These are phyloP conservation scores for Blumeria graminis DNA, from an alignment of 2,329 filamentous ascomycete genomes.

Conservation along the genomic window DNA sequence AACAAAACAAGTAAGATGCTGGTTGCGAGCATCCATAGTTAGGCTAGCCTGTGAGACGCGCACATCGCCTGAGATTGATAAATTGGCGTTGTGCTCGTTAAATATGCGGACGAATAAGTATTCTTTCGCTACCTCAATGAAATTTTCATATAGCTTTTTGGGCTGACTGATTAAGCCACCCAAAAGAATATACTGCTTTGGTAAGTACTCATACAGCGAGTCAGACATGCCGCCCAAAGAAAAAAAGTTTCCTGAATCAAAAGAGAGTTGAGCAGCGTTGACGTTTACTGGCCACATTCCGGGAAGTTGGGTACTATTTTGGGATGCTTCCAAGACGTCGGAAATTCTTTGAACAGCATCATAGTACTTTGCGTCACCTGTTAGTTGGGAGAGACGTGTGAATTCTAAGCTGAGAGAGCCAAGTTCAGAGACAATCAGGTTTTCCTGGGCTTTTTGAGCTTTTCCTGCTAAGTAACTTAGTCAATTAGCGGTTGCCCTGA, in stretches of 20 bases:
- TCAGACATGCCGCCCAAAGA: conserved; percentile 31
- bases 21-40: conserved; percentile 22
- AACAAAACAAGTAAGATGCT: conserved; percentile 48
- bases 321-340: conserved; percentile 27
- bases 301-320: conserved; percentile 29
- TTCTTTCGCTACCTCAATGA: conserved; percentile 23
- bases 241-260: conserved; percentile 29
- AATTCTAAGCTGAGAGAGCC: conserved; percentile 34
- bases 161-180: conserved; percentile 31
- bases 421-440: conserved; percentile 32
- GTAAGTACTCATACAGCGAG: conserved; percentile 40
- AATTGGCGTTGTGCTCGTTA: conserved; percentile 15
- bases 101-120: conserved; percentile 21
- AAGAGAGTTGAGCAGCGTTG: conserved; percentile 27
- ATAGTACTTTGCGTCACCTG: conserved; percentile 35
- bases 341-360: conserved; percentile 34
- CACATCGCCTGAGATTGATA: conserved; percentile 26
- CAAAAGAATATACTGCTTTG: conserved; percentile 40
- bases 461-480: conserved; percentile 19
- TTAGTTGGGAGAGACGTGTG: conserved; percentile 38
- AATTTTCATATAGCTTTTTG: conserved; percentile 21
- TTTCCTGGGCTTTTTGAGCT: conserved; percentile 31
- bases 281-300: conserved; percentile 37
- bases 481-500: conserved; percentile 18
- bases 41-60: conserved; percentile 17